Evolutionary conservation across 2,329 filamentous ascomycete species (phyloP).

Genomic region (Hypoxylon sp.): DNA sequence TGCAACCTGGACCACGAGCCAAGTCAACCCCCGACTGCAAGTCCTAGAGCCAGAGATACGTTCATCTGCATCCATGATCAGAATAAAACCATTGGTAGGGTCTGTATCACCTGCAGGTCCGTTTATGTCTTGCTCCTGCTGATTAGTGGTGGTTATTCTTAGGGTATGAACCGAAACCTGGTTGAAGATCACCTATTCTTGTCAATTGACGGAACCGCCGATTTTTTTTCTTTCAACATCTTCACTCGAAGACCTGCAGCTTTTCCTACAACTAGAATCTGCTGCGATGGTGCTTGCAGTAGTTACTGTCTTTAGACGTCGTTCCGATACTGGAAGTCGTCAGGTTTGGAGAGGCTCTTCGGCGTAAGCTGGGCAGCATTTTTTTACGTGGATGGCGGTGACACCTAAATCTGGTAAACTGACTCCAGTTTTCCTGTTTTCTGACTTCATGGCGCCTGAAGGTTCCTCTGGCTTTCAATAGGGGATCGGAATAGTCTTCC

Average conservation of each 20-base stretch:
- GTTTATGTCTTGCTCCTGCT: conserved; percentile 34
- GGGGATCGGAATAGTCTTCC: conserved; percentile 29
- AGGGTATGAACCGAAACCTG: conserved; percentile 35
- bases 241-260: conserved; percentile 27
- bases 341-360: conserved; percentile 28
- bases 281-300: conserved; percentile 27
- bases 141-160: conserved; percentile 42
- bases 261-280: conserved; percentile 23
- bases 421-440: conserved; percentile 31
- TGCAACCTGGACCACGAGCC: conserved; percentile 16
- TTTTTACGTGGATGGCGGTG: conserved; percentile 32
- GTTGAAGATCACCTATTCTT: conserved; percentile 17
- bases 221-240: not conserved
- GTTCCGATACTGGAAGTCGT: conserved; percentile 20
- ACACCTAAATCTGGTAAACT: conserved; percentile 30
- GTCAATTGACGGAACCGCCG: conserved; percentile 10
- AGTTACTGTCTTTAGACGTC: conserved; percentile 35
- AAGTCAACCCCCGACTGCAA: conserved; percentile 26
- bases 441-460: conserved; percentile 25
- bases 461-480: conserved; percentile 7
- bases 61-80: conserved; percentile 27
- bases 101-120: conserved; percentile 37
- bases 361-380: conserved; percentile 36
- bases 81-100: conserved; percentile 22
- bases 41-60: conserved; percentile 17